phyloP scores from a whole-genome alignment of 441 rosid genomes.

The Mallotus repandus region DNA sequence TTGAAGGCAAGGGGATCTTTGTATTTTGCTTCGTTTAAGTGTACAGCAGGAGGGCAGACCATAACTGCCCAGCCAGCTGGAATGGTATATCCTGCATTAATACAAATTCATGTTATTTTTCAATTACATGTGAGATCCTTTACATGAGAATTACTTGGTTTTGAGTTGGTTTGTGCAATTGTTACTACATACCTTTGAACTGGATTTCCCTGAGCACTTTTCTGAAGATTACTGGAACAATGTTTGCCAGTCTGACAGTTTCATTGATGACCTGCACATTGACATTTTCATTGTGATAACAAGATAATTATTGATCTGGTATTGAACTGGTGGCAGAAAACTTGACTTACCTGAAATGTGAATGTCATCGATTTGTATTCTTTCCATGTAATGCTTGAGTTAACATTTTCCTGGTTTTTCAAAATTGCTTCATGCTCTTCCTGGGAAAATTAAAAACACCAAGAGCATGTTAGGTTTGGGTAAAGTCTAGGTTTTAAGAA shows the following conservation, averaged over 20 bases:
- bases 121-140: neutral
- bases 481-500: neutral
- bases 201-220: constrained; percentile 68
- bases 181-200: constrained; percentile 54
- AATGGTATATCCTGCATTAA: constrained; percentile 70
- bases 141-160: constrained; percentile 5
- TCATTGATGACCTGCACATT: constrained; percentile 77
- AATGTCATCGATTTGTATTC: constrained; percentile 95
- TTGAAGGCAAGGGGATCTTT: constrained; percentile 80
- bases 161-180: neutral
- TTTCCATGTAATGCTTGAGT: constrained; percentile 76
- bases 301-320: neutral
- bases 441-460: constrained; percentile 37
- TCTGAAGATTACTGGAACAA: constrained; percentile 96
- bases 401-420: constrained; percentile 45
- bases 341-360: constrained; percentile 74
- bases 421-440: constrained; percentile 84
- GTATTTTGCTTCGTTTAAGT: constrained; percentile 70
- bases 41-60: constrained; percentile 99
- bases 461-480: constrained; percentile 17
- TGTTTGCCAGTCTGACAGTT: constrained; percentile 90
- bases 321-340: neutral
- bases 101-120: constrained; percentile 12
- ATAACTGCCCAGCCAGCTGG: constrained; percentile 98
- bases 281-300: constrained; percentile 25